Evolutionary conservation across 495 filamentous ascomycete genomes (phyloP).

Genomic region (Penicillium waksmanii): DNA sequence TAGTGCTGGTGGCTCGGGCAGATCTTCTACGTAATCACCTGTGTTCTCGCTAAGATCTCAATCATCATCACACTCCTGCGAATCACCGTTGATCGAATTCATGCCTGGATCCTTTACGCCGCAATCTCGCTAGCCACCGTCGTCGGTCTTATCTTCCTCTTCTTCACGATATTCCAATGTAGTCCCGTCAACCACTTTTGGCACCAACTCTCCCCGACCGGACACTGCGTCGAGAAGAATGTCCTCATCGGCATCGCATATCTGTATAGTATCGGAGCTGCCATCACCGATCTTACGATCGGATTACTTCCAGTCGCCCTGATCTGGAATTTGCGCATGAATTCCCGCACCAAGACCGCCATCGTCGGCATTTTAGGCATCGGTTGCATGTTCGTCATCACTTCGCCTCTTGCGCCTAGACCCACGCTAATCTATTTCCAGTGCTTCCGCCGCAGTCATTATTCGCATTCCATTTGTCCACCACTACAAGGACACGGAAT

Average conservation of each 20-base stretch:
- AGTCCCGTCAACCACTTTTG: constrained; percentile 38
- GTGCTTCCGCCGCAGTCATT: constrained; percentile 40
- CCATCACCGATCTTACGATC: constrained; percentile 41
- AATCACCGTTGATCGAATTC: constrained; percentile 33
- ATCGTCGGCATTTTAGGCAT: constrained; percentile 35
- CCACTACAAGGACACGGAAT: constrained; percentile 30
- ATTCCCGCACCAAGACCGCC: constrained; percentile 31
- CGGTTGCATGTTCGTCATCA: constrained; percentile 35
- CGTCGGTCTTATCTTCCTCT: constrained; percentile 34
- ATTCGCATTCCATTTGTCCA: constrained; percentile 41
- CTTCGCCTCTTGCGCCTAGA: constrained; percentile 4
- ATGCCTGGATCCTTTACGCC: constrained; percentile 36
- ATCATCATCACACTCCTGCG: constrained; percentile 45
- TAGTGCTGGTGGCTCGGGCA: constrained; percentile 42
- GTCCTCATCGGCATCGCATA: constrained; percentile 35
- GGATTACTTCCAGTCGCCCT: constrained; percentile 37
- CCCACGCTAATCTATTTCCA: constrained; percentile 19
- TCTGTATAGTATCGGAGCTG: constrained; percentile 40
- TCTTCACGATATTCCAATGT: constrained; percentile 44
- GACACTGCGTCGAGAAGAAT: constrained; percentile 32
- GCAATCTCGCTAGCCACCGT: constrained; percentile 28
- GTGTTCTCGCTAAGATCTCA: constrained; percentile 37
- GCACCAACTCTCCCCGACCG: constrained; percentile 25
- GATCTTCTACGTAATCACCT: constrained; percentile 39
- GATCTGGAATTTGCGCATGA: constrained; percentile 38